These are phyloP conservation scores for Geranium incanum DNA, from an alignment of 441 rosid species.

Conservation along the genomic window DNA sequence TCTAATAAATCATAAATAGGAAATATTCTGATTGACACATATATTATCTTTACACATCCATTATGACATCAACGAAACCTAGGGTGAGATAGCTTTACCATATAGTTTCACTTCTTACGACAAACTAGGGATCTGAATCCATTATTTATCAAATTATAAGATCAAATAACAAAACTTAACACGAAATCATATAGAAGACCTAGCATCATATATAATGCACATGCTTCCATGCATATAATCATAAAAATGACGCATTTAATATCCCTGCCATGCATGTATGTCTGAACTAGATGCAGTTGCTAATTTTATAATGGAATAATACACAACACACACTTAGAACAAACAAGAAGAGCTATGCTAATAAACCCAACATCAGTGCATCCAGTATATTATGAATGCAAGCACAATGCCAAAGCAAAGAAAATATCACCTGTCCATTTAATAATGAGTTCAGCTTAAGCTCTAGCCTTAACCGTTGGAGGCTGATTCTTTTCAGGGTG, in stretches of 20 bases:
- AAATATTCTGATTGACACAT: no score
- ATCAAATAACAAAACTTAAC: background rate
- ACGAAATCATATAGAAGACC: background rate
- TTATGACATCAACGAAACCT: no score
- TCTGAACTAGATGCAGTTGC: background rate
- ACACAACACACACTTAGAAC: background rate
- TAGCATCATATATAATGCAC: background rate
- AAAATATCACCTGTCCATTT: slow-evolving; percentile 52
- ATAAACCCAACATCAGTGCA: background rate
- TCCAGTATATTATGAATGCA: background rate
- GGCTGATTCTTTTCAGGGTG: slow-evolving; percentile 50
- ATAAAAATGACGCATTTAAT: background rate
- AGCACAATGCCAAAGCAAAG: slow-evolving; percentile 9
- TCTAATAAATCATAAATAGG: no score
- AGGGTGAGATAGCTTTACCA: background rate
- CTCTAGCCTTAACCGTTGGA: slow-evolving; percentile 64
- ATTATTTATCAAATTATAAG: background rate
- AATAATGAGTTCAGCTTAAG: slow-evolving; percentile 60
- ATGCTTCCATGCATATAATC: background rate
- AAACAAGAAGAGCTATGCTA: background rate
- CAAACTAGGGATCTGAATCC: background rate
- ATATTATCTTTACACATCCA: no score
- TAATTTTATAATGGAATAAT: background rate
- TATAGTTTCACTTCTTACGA: background rate
- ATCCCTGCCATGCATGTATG: background rate